A percentile compares a stretch with the other conserved stretches of the same genome.
Evolutionary conservation across 495 filamentous ascomycete species (phyloP).

Genomic region (Daldinia loculata): DNA sequence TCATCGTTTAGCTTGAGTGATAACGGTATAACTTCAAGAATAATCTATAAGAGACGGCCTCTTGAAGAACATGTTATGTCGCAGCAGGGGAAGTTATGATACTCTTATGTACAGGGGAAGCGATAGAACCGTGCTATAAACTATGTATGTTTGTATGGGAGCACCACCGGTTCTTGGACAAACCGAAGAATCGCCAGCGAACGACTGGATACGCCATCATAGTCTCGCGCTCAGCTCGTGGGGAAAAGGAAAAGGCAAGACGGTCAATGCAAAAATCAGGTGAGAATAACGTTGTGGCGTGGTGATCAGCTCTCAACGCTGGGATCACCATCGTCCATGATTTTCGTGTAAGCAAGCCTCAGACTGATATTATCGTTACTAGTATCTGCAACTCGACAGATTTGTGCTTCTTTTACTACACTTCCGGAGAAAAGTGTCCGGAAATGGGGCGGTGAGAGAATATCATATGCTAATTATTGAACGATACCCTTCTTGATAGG

Average conservation of each 20-base stretch:
- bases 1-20: constrained; percentile 15
- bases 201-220: neutral
- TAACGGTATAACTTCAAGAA: neutral
- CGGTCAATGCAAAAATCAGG: neutral
- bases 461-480: neutral
- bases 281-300: neutral
- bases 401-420: constrained; percentile 12
- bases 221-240: constrained; percentile 6
- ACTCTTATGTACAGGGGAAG: neutral
- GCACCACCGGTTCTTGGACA: neutral
- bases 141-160: neutral
- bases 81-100: neutral
- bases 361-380: constrained; percentile 6
- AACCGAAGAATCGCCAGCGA: neutral
- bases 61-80: neutral
- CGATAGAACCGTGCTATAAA: neutral
- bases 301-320: neutral
- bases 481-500: neutral
- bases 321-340: neutral
- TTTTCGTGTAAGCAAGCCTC: constrained; percentile 10
- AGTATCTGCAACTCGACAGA: constrained; percentile 22
- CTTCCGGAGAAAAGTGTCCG: neutral
- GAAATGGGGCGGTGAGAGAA: constrained; percentile 21
- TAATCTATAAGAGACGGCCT: neutral
- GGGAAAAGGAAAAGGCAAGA: constrained; percentile 12